Conservation (phyloP, 2,329 filamentous ascomycete species). For the Penicillium sp. region DNA sequence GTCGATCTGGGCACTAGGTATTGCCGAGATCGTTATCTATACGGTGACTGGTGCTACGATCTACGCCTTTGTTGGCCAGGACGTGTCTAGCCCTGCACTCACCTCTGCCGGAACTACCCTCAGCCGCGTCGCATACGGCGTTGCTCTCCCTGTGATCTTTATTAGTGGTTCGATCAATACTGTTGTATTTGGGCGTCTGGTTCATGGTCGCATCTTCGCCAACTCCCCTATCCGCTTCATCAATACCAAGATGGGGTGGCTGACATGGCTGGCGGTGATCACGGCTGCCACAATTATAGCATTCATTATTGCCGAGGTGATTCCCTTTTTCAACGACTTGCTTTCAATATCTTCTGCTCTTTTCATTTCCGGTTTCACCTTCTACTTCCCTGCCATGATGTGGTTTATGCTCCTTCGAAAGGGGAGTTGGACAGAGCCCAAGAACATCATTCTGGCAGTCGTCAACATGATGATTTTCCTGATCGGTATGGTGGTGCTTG, state of each 20-base stretch:
- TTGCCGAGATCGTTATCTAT: slow-evolving; percentile 35
- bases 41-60: slow-evolving; percentile 30
- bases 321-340: slow-evolving; percentile 75
- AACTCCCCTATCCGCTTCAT: slow-evolving; percentile 34
- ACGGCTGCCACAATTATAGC: slow-evolving; percentile 67
- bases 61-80: slow-evolving; percentile 32
- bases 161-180: slow-evolving; percentile 36
- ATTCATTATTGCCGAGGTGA: slow-evolving; percentile 80
- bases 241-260: slow-evolving; percentile 34
- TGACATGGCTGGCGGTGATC: slow-evolving; percentile 31
- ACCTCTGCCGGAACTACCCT: slow-evolving; percentile 26
- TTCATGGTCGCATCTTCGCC: slow-evolving; percentile 33
- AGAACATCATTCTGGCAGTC: slow-evolving; percentile 50
- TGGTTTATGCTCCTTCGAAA: slow-evolving; percentile 29
- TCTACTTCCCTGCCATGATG: slow-evolving; percentile 58
- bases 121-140: slow-evolving; percentile 31
- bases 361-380: slow-evolving; percentile 86
- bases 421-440: slow-evolving; percentile 27
- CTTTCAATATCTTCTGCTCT: slow-evolving; percentile 55
- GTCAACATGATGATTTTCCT: slow-evolving; percentile 68
- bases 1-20: slow-evolving; percentile 41
- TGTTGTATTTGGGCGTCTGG: slow-evolving; percentile 31
- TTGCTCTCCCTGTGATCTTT: slow-evolving; percentile 34
- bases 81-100: slow-evolving; percentile 32
- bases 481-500: slow-evolving; percentile 71